These are phyloP conservation scores for Paraphoma chrysanthemicola DNA, from an alignment of 2,329 filamentous ascomycete species.

Conservation along the genomic window DNA sequence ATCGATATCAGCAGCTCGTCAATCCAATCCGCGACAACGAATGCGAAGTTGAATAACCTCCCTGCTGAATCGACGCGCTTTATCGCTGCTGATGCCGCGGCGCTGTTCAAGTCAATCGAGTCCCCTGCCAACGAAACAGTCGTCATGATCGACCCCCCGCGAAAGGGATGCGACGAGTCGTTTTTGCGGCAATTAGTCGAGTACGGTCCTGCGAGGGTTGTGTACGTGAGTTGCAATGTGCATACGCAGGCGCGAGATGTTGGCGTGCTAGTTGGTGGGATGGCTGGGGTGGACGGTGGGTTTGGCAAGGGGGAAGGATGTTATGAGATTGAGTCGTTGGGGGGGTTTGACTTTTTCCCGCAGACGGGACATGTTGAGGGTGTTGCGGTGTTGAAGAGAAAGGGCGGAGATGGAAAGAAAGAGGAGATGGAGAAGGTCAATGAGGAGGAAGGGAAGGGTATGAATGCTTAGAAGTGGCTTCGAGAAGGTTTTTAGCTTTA, in stretches of 20 bases:
- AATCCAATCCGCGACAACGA: slow-evolving; percentile 78
- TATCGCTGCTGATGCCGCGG: slow-evolving; percentile 84
- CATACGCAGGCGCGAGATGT: slow-evolving; percentile 96
- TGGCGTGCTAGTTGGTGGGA: slow-evolving; percentile 80
- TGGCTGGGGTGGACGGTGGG: slow-evolving; percentile 50
- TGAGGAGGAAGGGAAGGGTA: not conserved
- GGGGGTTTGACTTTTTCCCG: slow-evolving; percentile 97
- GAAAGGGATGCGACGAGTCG: slow-evolving; percentile 88
- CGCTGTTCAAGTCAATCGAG: slow-evolving; percentile 78
- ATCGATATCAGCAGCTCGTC: slow-evolving; percentile 86
- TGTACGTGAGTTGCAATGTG: slow-evolving; percentile 98
- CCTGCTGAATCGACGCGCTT: slow-evolving; percentile 74
- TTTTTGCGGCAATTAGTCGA: slow-evolving; percentile 82
- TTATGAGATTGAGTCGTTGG: slow-evolving; percentile 89
- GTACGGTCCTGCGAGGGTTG: slow-evolving; percentile 79
- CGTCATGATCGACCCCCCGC: slow-evolving; percentile 94
- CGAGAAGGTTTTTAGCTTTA: too few relatives aligned
- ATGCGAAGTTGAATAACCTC: slow-evolving; percentile 79
- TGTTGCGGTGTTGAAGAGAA: slow-evolving; percentile 64
- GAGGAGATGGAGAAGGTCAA: not conserved
- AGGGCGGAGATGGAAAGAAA: slow-evolving; percentile 11
- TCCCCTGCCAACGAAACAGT: slow-evolving; percentile 83
- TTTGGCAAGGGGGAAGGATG: slow-evolving; percentile 47
- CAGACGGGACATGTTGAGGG: slow-evolving; percentile 77
- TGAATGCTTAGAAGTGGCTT: not conserved